Conservation (phyloP, 495 filamentous ascomycete genomes). For the Daldinia caldariorum region DNA sequence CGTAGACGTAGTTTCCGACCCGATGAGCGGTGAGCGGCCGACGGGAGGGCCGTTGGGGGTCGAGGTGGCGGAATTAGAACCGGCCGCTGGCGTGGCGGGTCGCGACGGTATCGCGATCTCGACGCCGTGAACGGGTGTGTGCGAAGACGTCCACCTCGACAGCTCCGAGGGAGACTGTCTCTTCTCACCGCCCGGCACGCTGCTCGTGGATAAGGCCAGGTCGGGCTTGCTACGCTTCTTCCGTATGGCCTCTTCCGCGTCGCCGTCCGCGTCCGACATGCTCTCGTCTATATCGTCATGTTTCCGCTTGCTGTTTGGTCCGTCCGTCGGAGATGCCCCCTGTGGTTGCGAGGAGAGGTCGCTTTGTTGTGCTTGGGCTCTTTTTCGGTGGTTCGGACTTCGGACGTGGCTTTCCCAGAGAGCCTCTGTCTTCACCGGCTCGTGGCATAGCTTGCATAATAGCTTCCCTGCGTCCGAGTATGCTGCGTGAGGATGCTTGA, state of each 20-base stretch:
- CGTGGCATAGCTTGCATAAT: constrained; percentile 67
- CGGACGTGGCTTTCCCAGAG: constrained; percentile 68
- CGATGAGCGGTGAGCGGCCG: constrained; percentile 53
- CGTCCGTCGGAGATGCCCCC: constrained; percentile 6
- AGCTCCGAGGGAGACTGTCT: constrained; percentile 48
- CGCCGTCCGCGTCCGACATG: constrained; percentile 45
- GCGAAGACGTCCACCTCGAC: constrained; percentile 49
- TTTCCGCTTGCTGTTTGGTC: constrained; percentile 51
- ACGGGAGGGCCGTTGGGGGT: constrained; percentile 48
- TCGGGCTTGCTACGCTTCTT: constrained; percentile 57
- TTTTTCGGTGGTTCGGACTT: constrained; percentile 57
- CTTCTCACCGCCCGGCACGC: constrained; percentile 33
- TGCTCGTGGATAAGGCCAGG: constrained; percentile 10
- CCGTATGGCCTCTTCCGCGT: constrained; percentile 51
- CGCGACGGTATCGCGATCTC: constrained; percentile 66
- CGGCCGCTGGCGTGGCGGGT: constrained; percentile 59
- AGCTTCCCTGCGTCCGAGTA: constrained; percentile 70
- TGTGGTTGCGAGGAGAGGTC: constrained; percentile 21
- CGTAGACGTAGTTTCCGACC: constrained; percentile 40
- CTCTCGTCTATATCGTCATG: constrained; percentile 53
- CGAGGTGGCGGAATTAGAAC: constrained; percentile 44
- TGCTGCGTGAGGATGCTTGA: constrained; percentile 70
- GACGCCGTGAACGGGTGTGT: constrained; percentile 56
- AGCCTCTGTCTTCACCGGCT: constrained; percentile 67
- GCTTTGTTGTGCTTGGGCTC: constrained; percentile 43